Conservation (phyloP, 306 rosid genomes). For the Medicago lupulina region DNA sequence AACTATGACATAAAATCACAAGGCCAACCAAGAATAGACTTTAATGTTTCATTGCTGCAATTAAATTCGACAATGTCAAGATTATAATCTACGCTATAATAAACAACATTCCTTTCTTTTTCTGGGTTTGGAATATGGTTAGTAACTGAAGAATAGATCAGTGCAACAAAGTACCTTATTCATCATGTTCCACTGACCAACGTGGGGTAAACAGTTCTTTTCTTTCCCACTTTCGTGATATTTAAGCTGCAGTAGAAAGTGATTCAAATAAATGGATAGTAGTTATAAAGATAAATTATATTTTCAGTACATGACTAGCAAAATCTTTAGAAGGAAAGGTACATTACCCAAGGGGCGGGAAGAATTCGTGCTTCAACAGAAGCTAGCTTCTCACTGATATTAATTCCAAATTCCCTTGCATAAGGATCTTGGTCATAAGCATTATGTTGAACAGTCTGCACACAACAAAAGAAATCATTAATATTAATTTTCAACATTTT, state of each 20-base stretch:
- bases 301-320: neutral
- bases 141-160: too few species aligned
- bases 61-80: neutral
- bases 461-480: constrained; percentile 10
- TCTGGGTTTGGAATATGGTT: too few species aligned
- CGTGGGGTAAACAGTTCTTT: constrained; percentile 96
- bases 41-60: neutral
- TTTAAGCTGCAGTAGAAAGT: constrained; percentile 69
- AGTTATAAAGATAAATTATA: neutral
- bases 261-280: constrained; percentile 23
- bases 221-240: constrained; percentile 96
- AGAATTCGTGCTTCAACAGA: constrained; percentile 96
- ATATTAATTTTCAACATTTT: too few species aligned
- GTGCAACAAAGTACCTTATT: constrained; percentile 69
- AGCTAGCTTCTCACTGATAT: constrained; percentile 86
- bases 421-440: constrained; percentile 89
- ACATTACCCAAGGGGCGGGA: constrained; percentile 96
- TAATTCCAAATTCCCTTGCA: constrained; percentile 92
- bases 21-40: constrained; percentile 14
- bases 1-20: constrained; percentile 12
- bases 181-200: constrained; percentile 99
- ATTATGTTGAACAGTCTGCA: constrained; percentile 83
- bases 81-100: neutral
- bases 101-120: neutral
- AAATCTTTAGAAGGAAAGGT: constrained; percentile 11